A percentile compares a stretch with the other conserved stretches of the same genome.
Evolutionary conservation across 1,139 yeast species (phyloP).

Genomic region (Kluyveromyces sp.): DNA sequence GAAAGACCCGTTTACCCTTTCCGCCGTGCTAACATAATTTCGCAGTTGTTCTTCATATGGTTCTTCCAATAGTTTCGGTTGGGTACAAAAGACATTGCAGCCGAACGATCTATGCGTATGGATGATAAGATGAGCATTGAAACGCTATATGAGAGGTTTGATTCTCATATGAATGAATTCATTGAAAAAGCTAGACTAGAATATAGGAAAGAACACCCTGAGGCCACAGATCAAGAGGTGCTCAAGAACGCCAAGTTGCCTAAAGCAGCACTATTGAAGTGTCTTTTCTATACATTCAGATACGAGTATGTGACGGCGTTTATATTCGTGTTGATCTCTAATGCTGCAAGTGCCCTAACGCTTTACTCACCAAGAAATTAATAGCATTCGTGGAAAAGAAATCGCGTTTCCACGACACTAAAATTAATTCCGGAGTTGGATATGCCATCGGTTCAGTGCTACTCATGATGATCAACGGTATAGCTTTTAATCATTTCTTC

Average conservation of each 20-base stretch:
- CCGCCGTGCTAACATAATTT: constrained; percentile 31
- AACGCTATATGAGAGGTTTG: constrained; percentile 35
- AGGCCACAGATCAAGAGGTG: constrained; percentile 28
- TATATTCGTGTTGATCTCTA: constrained; percentile 38
- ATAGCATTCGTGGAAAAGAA: constrained; percentile 40
- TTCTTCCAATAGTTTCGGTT: constrained; percentile 45
- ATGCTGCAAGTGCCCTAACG: constrained; percentile 44
- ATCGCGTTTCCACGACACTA: constrained; percentile 27
- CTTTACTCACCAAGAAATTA: constrained; percentile 45
- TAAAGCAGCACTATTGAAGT: constrained; percentile 34
- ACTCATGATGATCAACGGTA: constrained; percentile 41
- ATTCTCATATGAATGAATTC: constrained; percentile 34
- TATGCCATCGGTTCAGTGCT: constrained; percentile 49
- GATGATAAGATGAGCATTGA: constrained; percentile 48
- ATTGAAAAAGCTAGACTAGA: constrained; percentile 29
- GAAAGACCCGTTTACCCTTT: constrained; percentile 43
- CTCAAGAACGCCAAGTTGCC: constrained; percentile 34
- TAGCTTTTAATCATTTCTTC: constrained; percentile 56
- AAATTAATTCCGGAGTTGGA: constrained; percentile 48
- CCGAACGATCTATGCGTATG: constrained; percentile 54
- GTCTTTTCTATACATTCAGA: constrained; percentile 52
- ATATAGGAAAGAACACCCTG: constrained; percentile 25
- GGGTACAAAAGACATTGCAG: constrained; percentile 65
- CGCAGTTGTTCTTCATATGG: constrained; percentile 49
- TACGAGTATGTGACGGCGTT: constrained; percentile 42